These are phyloP conservation scores for Lasiodiplodia sp. DNA, from an alignment of 2,329 filamentous ascomycete species.

Conservation along the genomic window DNA sequence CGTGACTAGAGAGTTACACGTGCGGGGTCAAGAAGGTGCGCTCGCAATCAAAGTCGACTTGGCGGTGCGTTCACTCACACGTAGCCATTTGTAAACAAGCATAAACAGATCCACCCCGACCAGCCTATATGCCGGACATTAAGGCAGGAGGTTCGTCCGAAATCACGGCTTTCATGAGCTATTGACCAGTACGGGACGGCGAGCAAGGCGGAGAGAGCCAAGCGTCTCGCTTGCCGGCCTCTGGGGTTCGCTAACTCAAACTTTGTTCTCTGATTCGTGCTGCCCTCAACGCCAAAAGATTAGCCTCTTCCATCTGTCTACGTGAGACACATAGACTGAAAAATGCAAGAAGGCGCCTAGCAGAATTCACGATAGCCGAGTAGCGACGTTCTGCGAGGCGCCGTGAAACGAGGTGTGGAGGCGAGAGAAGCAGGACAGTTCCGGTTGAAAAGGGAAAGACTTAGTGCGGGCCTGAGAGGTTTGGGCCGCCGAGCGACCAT, in stretches of 20 bases:
- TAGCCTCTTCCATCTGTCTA: constrained; percentile 1
- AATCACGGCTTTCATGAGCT: background rate
- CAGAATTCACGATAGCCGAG: background rate
- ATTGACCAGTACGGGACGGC: background rate
- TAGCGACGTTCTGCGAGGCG: constrained; percentile 7
- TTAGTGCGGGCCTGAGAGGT: background rate
- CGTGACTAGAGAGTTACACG: background rate
- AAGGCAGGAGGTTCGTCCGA: background rate
- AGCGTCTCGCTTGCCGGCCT: constrained; percentile 5
- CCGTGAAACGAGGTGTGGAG: constrained; percentile 16
- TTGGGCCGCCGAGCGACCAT: no score
- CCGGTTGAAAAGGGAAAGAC: constrained; percentile 1
- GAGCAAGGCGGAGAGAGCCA: background rate
- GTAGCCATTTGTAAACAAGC: constrained; percentile 7
- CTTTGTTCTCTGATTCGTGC: background rate
- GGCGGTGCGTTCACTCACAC: background rate
- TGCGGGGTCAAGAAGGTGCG: constrained; percentile 4
- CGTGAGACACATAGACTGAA: background rate
- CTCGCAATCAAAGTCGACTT: background rate
- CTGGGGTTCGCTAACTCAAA: background rate
- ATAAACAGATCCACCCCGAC: constrained; percentile 10
- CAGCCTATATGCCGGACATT: constrained; percentile 17
- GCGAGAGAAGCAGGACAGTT: constrained; percentile 1
- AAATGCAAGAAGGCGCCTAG: background rate
- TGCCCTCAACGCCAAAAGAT: no score